Evolutionary conservation across 371 early-diverging fungal genomes (phyloP).

Genomic region (Mucor lusitanicus): DNA sequence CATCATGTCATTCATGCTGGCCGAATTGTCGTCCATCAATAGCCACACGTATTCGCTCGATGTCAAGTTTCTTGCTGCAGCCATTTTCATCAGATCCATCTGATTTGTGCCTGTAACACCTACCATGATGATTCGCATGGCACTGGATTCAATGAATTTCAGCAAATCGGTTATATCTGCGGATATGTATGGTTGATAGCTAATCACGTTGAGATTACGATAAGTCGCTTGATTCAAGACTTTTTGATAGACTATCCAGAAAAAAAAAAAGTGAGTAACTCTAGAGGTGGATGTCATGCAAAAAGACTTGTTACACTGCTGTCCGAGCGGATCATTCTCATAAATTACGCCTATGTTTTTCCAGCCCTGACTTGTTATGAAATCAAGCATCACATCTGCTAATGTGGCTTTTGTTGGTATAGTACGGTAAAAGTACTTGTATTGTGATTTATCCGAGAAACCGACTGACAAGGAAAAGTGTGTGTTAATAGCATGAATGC

Average conservation of each 20-base stretch:
- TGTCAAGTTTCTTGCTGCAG: conserved; percentile 28
- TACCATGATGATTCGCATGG: conserved; percentile 34
- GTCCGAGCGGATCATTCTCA: conserved; percentile 41
- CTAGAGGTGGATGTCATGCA: not conserved
- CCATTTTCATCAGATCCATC: conserved; percentile 28
- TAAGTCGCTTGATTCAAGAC: conserved; percentile 26
- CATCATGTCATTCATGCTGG: conserved; percentile 22
- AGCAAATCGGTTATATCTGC: conserved; percentile 22
- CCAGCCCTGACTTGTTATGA: conserved; percentile 40
- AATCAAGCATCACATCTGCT: conserved; percentile 42
- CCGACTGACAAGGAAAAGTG: conserved; percentile 23
- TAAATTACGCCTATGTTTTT: conserved; percentile 43
- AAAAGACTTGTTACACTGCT: conserved; percentile 32
- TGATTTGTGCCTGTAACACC: conserved; percentile 36
- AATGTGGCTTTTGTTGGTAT: conserved; percentile 44
- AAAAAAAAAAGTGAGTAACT: no score
- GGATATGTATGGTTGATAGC: conserved; percentile 29
- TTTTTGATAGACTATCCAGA: conserved; percentile 33
- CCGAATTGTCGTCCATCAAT: conserved; percentile 39
- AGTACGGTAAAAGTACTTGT: conserved; percentile 51
- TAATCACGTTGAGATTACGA: conserved; percentile 29
- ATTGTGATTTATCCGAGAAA: conserved; percentile 40
- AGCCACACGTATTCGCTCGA: conserved; percentile 50
- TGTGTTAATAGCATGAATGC: not conserved
- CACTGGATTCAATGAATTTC: conserved; percentile 24